Conservation (phyloP, 176 grass and related monocot genomes). For the Calamus simplicifolius region DNA sequence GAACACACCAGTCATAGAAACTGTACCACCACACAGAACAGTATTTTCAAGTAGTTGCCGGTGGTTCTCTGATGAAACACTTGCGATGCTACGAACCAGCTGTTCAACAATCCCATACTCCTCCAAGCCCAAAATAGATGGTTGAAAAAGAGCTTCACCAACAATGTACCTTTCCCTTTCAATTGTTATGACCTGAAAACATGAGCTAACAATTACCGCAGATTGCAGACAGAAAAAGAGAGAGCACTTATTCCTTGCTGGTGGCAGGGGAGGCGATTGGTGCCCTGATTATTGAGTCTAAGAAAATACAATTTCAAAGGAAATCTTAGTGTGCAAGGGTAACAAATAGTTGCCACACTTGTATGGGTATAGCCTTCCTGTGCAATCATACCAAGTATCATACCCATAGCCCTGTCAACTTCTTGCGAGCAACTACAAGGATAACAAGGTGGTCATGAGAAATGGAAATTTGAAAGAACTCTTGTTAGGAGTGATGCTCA, state of each 20-base stretch:
- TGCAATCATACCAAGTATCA: too few relatives aligned
- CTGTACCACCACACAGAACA: constrained; percentile 82
- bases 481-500: too few relatives aligned
- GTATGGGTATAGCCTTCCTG: too few relatives aligned
- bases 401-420: too few relatives aligned
- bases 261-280: too few relatives aligned
- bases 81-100: constrained; percentile 68
- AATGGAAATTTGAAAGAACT: too few relatives aligned
- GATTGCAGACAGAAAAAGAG: not conserved
- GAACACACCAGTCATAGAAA: constrained; percentile 60
- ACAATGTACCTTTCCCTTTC: constrained; percentile 68
- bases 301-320: too few relatives aligned
- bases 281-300: too few relatives aligned
- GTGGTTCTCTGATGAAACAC: constrained; percentile 84
- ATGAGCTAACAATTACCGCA: constrained; percentile 2
- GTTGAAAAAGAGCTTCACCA: constrained; percentile 97
- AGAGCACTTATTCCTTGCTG: not conserved
- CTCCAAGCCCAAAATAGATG: constrained; percentile 76
- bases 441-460: too few relatives aligned
- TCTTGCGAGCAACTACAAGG: too few relatives aligned
- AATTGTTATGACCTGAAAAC: constrained; percentile 70
- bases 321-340: too few relatives aligned
- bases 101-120: constrained; percentile 94
- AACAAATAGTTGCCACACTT: too few relatives aligned
- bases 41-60: constrained; percentile 88